Evolutionary conservation across 73 alveolate species (phyloP), one percentile per base, ranked within the genome.

Genomic region (Paramecium biaurelia): DNA sequence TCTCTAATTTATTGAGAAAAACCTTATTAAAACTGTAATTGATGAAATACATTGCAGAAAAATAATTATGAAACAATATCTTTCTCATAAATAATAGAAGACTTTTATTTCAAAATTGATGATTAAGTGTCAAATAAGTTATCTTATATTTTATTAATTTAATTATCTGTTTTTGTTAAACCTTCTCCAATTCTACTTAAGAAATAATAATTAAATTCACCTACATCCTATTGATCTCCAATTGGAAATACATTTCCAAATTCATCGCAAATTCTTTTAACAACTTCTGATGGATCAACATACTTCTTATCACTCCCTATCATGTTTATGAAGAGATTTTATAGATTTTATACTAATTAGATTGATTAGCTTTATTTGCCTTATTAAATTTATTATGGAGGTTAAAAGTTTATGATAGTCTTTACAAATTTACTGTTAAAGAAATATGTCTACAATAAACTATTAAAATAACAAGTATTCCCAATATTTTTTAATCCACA

Each of bases 391-490:
- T 79, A 85, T 35, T 85, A 89, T 1, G 70, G 93, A 57, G 85
- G 86, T 12, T 85, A 24, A 89, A 59, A 86, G 20, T 68, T 82
- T 38, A 97, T 63, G 11, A 97, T 95, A 14, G 92, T 76, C 59
- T 85, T 56, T 21, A 92, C 95, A 92, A 96, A 93, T 42, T 93
- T 88, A 20, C 97, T 97, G 37, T 96, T 57, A 89, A 92, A 90
- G 89, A 95, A 97, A 82, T 93, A 95, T 42, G 96, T 23, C 88
- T 97, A 93, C 49, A 97, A 37, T 57, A 97, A 85, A 24, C 97
- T 93, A 76, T 97, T 97, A 47, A 97, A 92, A 92, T 94, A 97
- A 93, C 99, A 97, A 12, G 99, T 96, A 84, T 96, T 96, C 34
- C 99, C 99, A 26, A 95, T 49, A 76, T 96, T 96, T 85, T 95